Conservation (phyloP, 805 yeast genomes). For the Wickerhamomyces canadensis region DNA sequence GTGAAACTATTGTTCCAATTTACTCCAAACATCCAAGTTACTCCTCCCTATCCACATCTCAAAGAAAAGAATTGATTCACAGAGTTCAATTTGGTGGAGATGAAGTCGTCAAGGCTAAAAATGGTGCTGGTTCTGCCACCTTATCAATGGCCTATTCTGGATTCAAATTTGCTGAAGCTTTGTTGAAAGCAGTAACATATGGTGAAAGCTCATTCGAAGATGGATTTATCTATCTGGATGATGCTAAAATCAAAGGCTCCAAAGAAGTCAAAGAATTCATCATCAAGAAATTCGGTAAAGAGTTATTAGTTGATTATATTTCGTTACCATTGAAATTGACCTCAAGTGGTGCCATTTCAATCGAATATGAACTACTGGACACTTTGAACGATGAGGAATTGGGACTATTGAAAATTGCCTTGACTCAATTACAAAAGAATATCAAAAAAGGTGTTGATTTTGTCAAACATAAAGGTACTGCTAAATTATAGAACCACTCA, state of each 20-base stretch:
- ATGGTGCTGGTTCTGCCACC: constrained; percentile 93
- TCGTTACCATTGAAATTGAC: constrained; percentile 59
- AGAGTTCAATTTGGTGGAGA: constrained; percentile 97
- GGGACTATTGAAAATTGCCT: constrained; percentile 49
- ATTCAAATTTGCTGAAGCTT: constrained; percentile 61
- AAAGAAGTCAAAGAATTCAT: constrained; percentile 18
- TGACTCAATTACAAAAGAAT: constrained; percentile 48
- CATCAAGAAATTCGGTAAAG: constrained; percentile 12
- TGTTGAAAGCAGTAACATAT: constrained; percentile 25
- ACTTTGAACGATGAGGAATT: constrained; percentile 46
- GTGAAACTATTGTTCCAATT: constrained; percentile 89
- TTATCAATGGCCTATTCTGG: constrained; percentile 96
- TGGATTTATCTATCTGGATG: constrained; percentile 46
- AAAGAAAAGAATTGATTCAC: constrained; percentile 50
- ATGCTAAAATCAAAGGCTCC: constrained; percentile 17
- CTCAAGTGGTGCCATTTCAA: constrained; percentile 47
- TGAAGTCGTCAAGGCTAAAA: constrained; percentile 92
- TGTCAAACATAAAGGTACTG: constrained; percentile 24
- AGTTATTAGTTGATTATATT: constrained; percentile 36
- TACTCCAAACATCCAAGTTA: constrained; percentile 22
- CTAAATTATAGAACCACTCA: constrained; percentile 22
- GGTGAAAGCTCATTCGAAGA: constrained; percentile 31
- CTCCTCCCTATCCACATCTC: constrained; percentile 13
- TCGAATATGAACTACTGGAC: constrained; percentile 48
- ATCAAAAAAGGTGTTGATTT: constrained; percentile 55